These are phyloP conservation scores for Ogataea chonburiensis DNA, from an alignment of 805 yeast species.

Conservation along the genomic window DNA sequence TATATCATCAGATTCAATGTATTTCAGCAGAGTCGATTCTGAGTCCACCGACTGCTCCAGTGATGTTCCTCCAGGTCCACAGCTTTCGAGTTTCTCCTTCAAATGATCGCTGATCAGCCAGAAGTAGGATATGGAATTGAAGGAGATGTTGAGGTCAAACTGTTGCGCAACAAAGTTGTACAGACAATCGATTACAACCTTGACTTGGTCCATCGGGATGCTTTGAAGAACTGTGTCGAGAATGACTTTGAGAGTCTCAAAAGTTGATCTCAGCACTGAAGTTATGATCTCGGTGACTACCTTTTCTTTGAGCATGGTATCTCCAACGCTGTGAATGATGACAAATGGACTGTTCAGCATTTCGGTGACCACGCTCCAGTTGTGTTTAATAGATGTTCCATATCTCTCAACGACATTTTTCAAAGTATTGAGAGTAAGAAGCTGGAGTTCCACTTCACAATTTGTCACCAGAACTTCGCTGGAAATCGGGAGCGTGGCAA, in stretches of 20 bases:
- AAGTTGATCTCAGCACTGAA: constrained; percentile 62
- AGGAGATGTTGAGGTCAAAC: constrained; percentile 79
- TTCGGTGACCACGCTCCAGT: constrained; percentile 73
- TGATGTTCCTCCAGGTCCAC: neutral
- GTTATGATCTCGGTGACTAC: constrained; percentile 47
- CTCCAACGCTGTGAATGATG: constrained; percentile 32
- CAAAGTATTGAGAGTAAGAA: constrained; percentile 59
- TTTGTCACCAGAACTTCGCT: constrained; percentile 47
- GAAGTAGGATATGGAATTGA: constrained; percentile 86
- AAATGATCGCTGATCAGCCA: constrained; percentile 87
- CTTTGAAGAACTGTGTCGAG: constrained; percentile 80
- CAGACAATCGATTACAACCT: constrained; percentile 67
- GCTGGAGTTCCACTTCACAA: constrained; percentile 66
- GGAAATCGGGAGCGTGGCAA: constrained; percentile 40
- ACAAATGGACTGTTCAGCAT: constrained; percentile 61
- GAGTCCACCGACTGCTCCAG: constrained; percentile 23
- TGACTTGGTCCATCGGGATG: constrained; percentile 65
- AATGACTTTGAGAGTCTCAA: constrained; percentile 78
- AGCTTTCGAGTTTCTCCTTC: constrained; percentile 35
- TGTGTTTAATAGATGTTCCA: constrained; percentile 54
- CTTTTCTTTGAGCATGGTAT: constrained; percentile 25
- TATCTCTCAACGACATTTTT: constrained; percentile 75
- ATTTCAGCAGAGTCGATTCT: constrained; percentile 20
- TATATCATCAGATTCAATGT: constrained; percentile 11
- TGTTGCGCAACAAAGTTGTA: constrained; percentile 69